Conservation (phyloP, 2,329 filamentous ascomycete genomes). For the Lecanoromycetidae sp. region DNA sequence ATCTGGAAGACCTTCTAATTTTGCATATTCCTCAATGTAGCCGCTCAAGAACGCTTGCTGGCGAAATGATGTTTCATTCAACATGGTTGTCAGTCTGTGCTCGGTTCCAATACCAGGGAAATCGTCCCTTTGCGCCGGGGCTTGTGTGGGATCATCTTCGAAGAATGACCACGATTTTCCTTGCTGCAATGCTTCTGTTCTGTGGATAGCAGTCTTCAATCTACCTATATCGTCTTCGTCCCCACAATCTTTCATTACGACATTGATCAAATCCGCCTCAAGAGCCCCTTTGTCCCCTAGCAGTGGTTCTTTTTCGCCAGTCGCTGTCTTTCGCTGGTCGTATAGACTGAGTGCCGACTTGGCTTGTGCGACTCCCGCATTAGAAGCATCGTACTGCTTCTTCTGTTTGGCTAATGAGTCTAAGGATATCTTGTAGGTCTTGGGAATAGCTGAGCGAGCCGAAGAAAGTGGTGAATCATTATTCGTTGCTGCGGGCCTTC, state of each 20-base stretch:
- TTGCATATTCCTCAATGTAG: conserved; percentile 43
- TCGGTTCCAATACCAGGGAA: conserved; percentile 8
- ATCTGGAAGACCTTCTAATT: conserved; percentile 43
- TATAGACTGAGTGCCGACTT: conserved; percentile 25
- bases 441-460: conserved; percentile 21
- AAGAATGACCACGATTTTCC: conserved; percentile 50
- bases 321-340: conserved; percentile 4
- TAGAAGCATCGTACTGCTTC: conserved; percentile 45
- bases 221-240: conserved; percentile 32
- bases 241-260: conserved; percentile 33
- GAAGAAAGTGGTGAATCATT: background rate
- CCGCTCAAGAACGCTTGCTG: conserved; percentile 52
- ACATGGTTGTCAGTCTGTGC: background rate
- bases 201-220: conserved; percentile 44
- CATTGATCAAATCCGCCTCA: conserved; percentile 32
- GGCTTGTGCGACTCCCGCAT: conserved; percentile 37
- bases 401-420: conserved; percentile 50
- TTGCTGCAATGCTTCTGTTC: conserved; percentile 46
- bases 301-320: background rate
- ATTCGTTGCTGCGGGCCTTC: background rate
- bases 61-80: conserved; percentile 26
- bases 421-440: conserved; percentile 53
- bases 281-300: conserved; percentile 17
- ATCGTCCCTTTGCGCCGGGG: background rate
- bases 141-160: conserved; percentile 18